Percentiles rank a stretch among this genome's conserved stretches.
phyloP scores from a whole-genome alignment of 306 rosid genomes.

The Vigna trinervia region DNA sequence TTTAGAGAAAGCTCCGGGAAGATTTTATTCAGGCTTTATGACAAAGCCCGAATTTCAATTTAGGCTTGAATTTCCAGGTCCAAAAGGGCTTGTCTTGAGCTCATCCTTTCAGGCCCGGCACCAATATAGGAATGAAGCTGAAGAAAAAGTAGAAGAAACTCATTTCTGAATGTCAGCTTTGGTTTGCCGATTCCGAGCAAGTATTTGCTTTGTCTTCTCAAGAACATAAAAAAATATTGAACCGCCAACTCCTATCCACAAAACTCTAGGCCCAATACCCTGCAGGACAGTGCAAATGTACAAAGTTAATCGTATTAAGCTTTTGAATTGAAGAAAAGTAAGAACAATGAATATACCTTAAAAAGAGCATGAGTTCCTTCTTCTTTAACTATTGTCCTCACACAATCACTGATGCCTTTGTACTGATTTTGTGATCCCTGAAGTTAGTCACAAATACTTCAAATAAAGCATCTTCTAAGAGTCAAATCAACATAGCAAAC shows the following conservation, averaged over 20 bases:
- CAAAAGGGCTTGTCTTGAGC: neutral
- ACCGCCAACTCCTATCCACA: slow-evolving; percentile 91
- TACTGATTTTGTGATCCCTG: slow-evolving; percentile 78
- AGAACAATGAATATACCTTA: slow-evolving; percentile 54
- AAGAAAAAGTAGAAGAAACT: slow-evolving; percentile 24
- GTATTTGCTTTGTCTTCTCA: slow-evolving; percentile 75
- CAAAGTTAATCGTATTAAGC: neutral
- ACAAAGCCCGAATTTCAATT: slow-evolving; percentile 18
- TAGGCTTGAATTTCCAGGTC: slow-evolving; percentile 3
- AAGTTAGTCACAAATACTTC: neutral
- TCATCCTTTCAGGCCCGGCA: neutral
- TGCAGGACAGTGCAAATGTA: slow-evolving; percentile 38
- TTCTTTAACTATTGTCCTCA: slow-evolving; percentile 71
- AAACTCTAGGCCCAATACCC: slow-evolving; percentile 79
- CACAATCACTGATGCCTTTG: slow-evolving; percentile 74
- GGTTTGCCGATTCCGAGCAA: slow-evolving; percentile 49
- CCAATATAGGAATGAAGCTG: slow-evolving; percentile 25
- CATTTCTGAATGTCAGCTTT: slow-evolving; percentile 38
- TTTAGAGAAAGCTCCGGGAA: neutral
- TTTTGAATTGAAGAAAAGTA: neutral
- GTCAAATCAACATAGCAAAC: neutral
- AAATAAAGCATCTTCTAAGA: slow-evolving; percentile 8
- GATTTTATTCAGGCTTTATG: slow-evolving; percentile 1
- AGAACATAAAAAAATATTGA: slow-evolving; percentile 80
- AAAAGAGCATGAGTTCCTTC: slow-evolving; percentile 75